A percentile compares a stretch with the other conserved stretches of the same genome.
Evolutionary conservation across 1,139 yeast genomes (phyloP).

Genomic region (Yamadazyma atmosphaerica): DNA sequence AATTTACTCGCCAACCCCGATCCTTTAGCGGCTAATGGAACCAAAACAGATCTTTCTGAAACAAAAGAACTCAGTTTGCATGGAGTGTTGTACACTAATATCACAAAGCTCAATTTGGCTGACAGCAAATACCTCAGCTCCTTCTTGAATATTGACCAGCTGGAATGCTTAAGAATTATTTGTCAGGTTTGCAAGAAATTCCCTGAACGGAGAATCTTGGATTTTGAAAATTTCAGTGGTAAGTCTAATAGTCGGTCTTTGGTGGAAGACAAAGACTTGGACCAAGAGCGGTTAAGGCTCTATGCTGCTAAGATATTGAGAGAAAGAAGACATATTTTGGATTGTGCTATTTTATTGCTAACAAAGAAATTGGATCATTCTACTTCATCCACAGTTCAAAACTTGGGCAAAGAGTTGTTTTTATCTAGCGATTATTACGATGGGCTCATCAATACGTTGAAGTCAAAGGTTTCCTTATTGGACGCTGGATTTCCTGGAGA

Average conservation of each 20-base stretch:
- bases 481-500: slow-evolving; percentile 19
- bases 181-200: slow-evolving; percentile 37
- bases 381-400: slow-evolving; percentile 32
- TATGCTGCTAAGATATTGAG: slow-evolving; percentile 38
- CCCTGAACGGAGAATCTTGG: slow-evolving; percentile 29
- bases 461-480: slow-evolving; percentile 7
- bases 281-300: slow-evolving; percentile 28
- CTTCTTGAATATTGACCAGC: slow-evolving; percentile 31
- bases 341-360: slow-evolving; percentile 39
- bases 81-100: slow-evolving; percentile 37
- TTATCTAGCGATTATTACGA: slow-evolving; percentile 26
- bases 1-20: slow-evolving; percentile 30
- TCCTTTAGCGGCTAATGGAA: slow-evolving; percentile 28
- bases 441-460: slow-evolving; percentile 22
- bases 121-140: slow-evolving; percentile 43
- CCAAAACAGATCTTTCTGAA: slow-evolving; percentile 6
- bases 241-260: slow-evolving; percentile 19
- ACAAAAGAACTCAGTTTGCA: slow-evolving; percentile 37
- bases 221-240: slow-evolving; percentile 26
- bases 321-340: slow-evolving; percentile 48
- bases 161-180: slow-evolving; percentile 49
- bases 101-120: slow-evolving; percentile 28
- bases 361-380: slow-evolving; percentile 32
- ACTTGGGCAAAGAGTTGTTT: slow-evolving; percentile 40
- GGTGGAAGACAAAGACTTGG: slow-evolving; percentile 37